Conservation (phyloP, 306 rosid species). For the Styphnolobium japonicum region DNA sequence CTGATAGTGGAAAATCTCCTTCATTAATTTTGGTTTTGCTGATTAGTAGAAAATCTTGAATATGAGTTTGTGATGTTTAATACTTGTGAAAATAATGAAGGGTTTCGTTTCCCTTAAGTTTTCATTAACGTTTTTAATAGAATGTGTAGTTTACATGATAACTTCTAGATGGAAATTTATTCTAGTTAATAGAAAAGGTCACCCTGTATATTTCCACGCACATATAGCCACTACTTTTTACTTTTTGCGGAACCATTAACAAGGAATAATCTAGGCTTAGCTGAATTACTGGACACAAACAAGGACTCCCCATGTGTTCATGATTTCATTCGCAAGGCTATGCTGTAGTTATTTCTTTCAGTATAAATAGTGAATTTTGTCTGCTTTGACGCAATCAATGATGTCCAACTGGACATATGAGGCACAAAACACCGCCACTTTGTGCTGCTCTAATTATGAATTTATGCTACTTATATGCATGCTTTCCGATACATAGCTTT, state of each 20-base stretch:
- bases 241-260: background rate
- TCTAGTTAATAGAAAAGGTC: background rate
- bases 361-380: background rate
- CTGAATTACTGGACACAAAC: background rate
- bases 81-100: background rate
- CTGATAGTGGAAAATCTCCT: background rate
- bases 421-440: background rate
- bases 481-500: background rate
- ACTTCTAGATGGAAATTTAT: background rate
- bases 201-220: background rate
- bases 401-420: background rate
- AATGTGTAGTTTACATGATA: background rate
- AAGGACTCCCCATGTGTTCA: slow-evolving; percentile 7
- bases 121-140: background rate
- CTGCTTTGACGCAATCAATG: background rate
- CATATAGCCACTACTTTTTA: background rate
- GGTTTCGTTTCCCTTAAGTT: background rate
- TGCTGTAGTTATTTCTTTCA: background rate
- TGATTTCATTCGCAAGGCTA: background rate
- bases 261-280: background rate
- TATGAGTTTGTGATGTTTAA: background rate
- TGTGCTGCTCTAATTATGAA: background rate
- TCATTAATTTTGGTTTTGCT: background rate
- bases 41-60: background rate
- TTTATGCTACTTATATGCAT: background rate